phyloP scores from a whole-genome alignment of 2,329 filamentous ascomycete species.

The Iodosphaeria phyllophila region DNA sequence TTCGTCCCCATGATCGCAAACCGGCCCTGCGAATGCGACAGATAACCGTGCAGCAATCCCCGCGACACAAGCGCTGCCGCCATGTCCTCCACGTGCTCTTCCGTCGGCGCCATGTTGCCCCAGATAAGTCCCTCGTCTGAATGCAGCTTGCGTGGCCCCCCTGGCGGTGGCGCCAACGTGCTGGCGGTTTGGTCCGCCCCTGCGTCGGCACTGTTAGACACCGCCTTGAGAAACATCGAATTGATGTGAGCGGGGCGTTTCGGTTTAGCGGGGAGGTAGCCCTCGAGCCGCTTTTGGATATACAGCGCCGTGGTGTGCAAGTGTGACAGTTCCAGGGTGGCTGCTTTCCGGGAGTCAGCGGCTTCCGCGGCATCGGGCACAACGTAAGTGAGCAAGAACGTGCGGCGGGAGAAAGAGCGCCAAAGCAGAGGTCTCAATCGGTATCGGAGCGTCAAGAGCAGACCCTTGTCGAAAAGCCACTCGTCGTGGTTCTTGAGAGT shows the following conservation, averaged over 20 bases:
- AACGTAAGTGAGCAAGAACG: constrained; percentile 64
- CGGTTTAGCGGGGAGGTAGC: constrained; percentile 24
- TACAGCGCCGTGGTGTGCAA: constrained; percentile 44
- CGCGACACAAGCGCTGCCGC: constrained; percentile 63
- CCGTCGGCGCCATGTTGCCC: constrained; percentile 40
- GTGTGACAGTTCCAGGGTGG: constrained; percentile 55
- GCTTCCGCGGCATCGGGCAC: constrained; percentile 36
- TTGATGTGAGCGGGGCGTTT: constrained; percentile 25
- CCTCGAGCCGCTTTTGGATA: constrained; percentile 45
- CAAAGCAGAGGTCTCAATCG: constrained; percentile 68
- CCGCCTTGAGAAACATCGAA: constrained; percentile 30
- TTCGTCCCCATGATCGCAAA: constrained; percentile 72
- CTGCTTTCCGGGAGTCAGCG: constrained; percentile 39
- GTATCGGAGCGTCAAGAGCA: constrained; percentile 59
- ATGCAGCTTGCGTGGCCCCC: constrained; percentile 26
- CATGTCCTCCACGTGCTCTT: constrained; percentile 56
- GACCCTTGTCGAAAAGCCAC: constrained; percentile 60
- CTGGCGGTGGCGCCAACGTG: constrained; percentile 27
- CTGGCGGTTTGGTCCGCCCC: constrained; percentile 8
- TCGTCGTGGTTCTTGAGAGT: constrained; percentile 43
- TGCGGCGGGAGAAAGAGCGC: constrained; percentile 61
- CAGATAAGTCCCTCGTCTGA: constrained; percentile 42
- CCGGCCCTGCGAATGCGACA: constrained; percentile 56
- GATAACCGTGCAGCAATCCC: constrained; percentile 65
- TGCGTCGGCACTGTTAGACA: constrained; percentile 24